These are phyloP conservation scores for Penstemon newberryi DNA, from an alignment of 257 asterid genomes.

Conservation along the genomic window DNA sequence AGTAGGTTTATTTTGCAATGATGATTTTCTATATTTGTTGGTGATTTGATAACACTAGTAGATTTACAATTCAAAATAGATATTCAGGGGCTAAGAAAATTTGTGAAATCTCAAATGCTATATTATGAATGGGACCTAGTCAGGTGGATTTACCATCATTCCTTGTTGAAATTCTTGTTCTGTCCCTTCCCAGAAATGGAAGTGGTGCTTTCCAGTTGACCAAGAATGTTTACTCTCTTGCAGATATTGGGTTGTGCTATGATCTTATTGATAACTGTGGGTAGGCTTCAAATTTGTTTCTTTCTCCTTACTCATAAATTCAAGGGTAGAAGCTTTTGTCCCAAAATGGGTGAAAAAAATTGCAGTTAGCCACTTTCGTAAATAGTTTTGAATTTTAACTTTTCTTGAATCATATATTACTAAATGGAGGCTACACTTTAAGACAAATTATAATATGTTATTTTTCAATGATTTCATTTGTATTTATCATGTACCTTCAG, in stretches of 20 bases:
- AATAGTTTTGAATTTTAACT: not conserved
- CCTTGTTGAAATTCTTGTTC: constrained; percentile 5
- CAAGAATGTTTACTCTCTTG: not conserved
- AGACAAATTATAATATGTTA: too few relatives aligned
- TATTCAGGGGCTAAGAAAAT: too few relatives aligned
- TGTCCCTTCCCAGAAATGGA: constrained; percentile 4
- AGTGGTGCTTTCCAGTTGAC: constrained; percentile 1
- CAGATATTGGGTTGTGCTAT: not conserved
- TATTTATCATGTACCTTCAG: too few relatives aligned
- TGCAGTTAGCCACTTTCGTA: constrained; percentile 7
- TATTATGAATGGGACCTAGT: too few relatives aligned
- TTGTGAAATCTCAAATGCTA: too few relatives aligned
- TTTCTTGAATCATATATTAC: not conserved
- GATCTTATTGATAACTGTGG: constrained; percentile 1
- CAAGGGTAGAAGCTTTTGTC: not conserved
- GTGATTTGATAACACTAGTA: too few relatives aligned
- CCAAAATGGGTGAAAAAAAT: not conserved
- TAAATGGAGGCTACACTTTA: constrained; percentile 1
- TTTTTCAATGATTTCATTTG: too few relatives aligned
- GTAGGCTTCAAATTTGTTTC: not conserved
- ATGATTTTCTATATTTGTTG: too few relatives aligned
- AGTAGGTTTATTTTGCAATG: too few relatives aligned
- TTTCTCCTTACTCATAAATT: not conserved
- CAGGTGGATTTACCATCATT: too few relatives aligned
- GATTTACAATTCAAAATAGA: too few relatives aligned